Evolutionary conservation across 345 rosid genomes (phyloP), one percentile per base, ranked within the genome.

Genomic region (Camelina neglecta): DNA sequence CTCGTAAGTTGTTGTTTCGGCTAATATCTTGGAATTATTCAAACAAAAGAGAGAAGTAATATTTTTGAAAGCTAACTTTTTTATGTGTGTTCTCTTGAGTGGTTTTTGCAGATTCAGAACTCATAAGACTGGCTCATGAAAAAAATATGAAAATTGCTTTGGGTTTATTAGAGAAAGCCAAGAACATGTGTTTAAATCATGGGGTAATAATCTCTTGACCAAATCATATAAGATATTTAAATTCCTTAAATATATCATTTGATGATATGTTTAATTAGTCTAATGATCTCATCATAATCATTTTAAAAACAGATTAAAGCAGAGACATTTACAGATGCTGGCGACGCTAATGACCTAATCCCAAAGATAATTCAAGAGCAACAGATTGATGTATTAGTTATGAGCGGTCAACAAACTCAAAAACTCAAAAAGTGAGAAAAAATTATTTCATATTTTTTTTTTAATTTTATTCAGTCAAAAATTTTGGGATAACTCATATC

Each of bases 151-250:
- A 74, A 60, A 58, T 85, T 53, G 69, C 79, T 18, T 58, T 78
- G 36, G 86, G 84, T 65, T 63, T 86, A 26, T 49, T 85, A 71
- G 79, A 86, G 81, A 86, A 83, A 75, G 86, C 88, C 26, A 79
- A 83, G 58, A 68, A 71, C 49, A 81, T 84, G 55, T 83, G 86
- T 75, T 59, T 68, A 4, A 67, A 70, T 71, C 82, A 70, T 71
- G 90, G 86, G 86, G 87, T 86, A 76, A 66, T 53, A 18, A 26
- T 26, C 29, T 39, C 31, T 45, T 66, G 7, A 61, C 3, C 8
- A 69, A 44, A 44, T 72, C 74, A 44, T 63, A 35, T 35, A 35
- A 35, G 0, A 35, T 35, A 35, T 7, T 35, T 35, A 35, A 8
- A 9, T 35, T 35, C 8, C 31, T 29, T 29, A 29, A 29, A 35